A percentile compares a stretch with the other conserved stretches of the same genome.
Evolutionary conservation across 306 rosid species (phyloP).

Genomic region (Glycine soja): DNA sequence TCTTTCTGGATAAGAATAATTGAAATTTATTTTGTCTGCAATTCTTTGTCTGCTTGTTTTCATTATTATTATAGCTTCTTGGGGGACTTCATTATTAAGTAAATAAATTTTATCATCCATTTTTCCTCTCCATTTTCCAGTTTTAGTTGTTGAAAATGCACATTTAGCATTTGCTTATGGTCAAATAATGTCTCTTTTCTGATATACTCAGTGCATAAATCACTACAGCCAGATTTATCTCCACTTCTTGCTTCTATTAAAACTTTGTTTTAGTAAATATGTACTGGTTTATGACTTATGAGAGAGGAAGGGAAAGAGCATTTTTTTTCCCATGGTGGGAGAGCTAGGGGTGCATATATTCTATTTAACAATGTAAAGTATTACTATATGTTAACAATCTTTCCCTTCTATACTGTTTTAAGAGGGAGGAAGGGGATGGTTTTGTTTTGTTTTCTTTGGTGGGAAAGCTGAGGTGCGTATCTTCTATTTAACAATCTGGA

Average conservation of each 20-base stretch:
- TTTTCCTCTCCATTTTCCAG: conserved; percentile 13
- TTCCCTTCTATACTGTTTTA: not conserved
- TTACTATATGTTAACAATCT: not conserved
- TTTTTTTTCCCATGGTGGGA: not conserved
- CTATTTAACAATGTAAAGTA: not conserved
- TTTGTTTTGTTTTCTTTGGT: conserved; percentile 16
- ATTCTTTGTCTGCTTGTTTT: conserved; percentile 8
- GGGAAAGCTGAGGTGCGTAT: conserved; percentile 21
- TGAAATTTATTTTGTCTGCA: conserved; percentile 16
- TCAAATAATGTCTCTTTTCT: conserved; percentile 1
- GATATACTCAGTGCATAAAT: conserved; percentile 11
- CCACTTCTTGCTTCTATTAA: conserved; percentile 9
- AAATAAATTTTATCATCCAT: conserved; percentile 1
- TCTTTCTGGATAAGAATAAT: conserved; percentile 25
- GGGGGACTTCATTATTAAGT: not conserved
- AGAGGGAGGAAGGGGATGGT: not conserved
- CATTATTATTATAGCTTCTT: not conserved
- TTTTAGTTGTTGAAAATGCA: conserved; percentile 22
- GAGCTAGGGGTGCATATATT: not conserved
- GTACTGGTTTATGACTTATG: not conserved
- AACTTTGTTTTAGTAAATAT: conserved; percentile 29
- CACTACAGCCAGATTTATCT: conserved; percentile 23
- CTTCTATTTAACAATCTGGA: conserved; percentile 25
- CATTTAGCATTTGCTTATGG: not conserved
- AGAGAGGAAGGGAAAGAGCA: not conserved